Evolutionary conservation across 2,329 filamentous ascomycete species (phyloP), one percentile per base, ranked within the genome.

Genomic region (Diaporthe ilicicola): DNA sequence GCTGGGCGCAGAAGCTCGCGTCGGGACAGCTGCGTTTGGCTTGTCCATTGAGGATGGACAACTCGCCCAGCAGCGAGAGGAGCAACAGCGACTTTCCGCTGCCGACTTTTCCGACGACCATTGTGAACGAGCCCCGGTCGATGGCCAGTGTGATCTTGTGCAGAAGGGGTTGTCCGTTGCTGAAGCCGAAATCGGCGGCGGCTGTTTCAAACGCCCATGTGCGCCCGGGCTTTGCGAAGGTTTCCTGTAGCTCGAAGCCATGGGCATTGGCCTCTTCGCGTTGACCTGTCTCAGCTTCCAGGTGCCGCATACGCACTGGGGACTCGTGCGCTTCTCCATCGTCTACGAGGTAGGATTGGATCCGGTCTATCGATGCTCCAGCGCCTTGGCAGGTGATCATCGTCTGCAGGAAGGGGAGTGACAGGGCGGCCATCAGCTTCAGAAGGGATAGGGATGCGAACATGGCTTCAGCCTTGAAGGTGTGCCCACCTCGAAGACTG

Each of bases 41-140:
- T 44, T 27, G 32, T 39, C 56, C 37, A 9, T 62, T 34, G 19
- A 62, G 56, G 39, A 62, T 24, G 5, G 19, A 13, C 56, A 50
- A 1, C n/a, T 62, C 56, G 17, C 56, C 56, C 8, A 62, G 39
- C 42, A 62, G 39, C 17, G 56, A 62, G 15, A 62, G 24, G 8
- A 62, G 39, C 19, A 62, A 17, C 19, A 37, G 34, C 19, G 56
- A 62, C 56, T 62, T 62, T 32, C 56, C 32, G 19, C 56, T 46
- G 29, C 56, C 61, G 46, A 50, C 46, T 50, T 24, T 24, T 3
- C 46, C 46, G 46, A 50, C n/a, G 46, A 50, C 8, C 46, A 50
- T 50, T 24, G 46, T 50, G 22, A 50, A 50, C n/a, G 46, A 50
- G 46, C 46, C 46, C n/a, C 7, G 8, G 46, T 50, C 46, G 46